These are phyloP conservation scores for Limnanthes douglasii DNA, from an alignment of 345 rosid species.

Conservation along the genomic window DNA sequence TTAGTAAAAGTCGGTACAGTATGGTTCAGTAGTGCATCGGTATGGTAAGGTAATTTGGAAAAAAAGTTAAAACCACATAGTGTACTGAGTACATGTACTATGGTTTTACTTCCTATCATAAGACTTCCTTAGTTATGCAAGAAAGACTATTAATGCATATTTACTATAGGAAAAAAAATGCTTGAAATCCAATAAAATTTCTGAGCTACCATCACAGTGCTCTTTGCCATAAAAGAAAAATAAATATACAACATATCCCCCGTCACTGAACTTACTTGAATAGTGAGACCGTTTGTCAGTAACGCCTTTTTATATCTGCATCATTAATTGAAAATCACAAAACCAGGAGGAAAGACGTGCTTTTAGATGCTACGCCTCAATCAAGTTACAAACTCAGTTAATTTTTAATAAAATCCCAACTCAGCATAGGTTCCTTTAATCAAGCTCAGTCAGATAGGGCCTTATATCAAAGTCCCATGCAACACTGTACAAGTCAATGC, in stretches of 20 bases:
- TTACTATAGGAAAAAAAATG: neutral
- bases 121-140: no score
- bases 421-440: neutral
- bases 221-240: neutral
- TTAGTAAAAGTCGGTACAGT: no score
- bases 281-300: constrained; percentile 62
- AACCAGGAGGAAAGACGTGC: no score
- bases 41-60: no score
- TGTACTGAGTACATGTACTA: no score
- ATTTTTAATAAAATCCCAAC: neutral
- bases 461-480: neutral
- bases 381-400: neutral
- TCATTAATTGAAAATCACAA: neutral
- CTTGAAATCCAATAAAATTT: neutral
- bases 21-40: no score
- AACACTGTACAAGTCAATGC: neutral
- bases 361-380: no score
- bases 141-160: neutral
- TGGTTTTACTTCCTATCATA: no score
- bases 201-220: neutral
- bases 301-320: constrained; percentile 78
- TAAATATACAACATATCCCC: neutral
- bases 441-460: neutral
- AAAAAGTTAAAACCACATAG: no score
- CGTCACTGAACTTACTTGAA: constrained; percentile 34